Conservation (phyloP, 2,329 filamentous ascomycete genomes). For the Xylaria sp. region DNA sequence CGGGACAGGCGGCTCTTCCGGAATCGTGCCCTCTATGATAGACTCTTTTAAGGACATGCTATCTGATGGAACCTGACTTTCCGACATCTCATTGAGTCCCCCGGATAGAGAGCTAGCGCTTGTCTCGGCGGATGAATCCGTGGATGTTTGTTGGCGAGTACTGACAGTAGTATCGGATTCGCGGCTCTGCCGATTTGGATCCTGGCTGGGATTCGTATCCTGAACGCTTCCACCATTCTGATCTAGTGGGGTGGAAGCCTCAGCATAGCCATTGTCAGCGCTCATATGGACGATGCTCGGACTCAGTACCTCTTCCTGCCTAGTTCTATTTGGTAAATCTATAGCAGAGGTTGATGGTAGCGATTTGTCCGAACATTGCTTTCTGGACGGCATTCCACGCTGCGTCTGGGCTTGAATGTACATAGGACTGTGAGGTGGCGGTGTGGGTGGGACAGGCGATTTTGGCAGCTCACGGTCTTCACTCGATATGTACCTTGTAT, state of each 20-base stretch:
- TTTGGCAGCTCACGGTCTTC: conserved; percentile 49
- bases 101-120: conserved; percentile 66
- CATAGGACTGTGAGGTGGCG: conserved; percentile 52
- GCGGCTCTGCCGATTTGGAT: conserved; percentile 59
- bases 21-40: conserved; percentile 57
- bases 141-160: conserved; percentile 61
- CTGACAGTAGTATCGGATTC: conserved; percentile 64
- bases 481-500: conserved; percentile 31
- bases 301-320: conserved; percentile 37
- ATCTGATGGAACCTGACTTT: conserved; percentile 53
- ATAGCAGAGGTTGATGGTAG: conserved; percentile 36
- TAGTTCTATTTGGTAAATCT: conserved; percentile 41
- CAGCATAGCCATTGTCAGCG: conserved; percentile 34
- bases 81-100: conserved; percentile 58
- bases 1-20: conserved; percentile 59
- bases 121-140: conserved; percentile 64
- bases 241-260: conserved; percentile 29
- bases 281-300: conserved; percentile 34
- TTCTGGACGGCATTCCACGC: conserved; percentile 31
- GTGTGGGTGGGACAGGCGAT: conserved; percentile 51
- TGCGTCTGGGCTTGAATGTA: conserved; percentile 38
- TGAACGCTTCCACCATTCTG: conserved; percentile 37
- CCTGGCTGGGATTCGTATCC: conserved; percentile 40
- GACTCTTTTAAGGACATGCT: conserved; percentile 63
- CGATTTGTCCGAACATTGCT: conserved; percentile 36